Conservation (phyloP, 768 basidiomycete species). For the Rhodosporidiobolus odoratus region DNA sequence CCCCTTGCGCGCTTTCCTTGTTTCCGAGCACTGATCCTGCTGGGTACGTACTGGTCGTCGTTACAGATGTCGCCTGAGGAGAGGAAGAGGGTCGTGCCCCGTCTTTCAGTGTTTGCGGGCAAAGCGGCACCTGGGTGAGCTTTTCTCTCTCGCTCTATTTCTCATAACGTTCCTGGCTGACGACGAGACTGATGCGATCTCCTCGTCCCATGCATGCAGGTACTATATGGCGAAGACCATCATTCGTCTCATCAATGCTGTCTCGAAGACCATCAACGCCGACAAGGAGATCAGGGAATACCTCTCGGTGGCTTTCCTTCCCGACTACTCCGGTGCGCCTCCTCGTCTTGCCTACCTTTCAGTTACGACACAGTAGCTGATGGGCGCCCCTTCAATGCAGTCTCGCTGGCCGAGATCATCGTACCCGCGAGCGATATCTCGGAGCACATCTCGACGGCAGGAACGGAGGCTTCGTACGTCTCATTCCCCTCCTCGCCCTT, state of each 20-base stretch:
- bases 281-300: constrained; percentile 79
- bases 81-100: constrained; percentile 70
- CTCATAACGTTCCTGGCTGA: neutral
- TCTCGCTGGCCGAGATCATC: constrained; percentile 45
- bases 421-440: constrained; percentile 78
- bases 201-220: too few relatives aligned
- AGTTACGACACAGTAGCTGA: neutral
- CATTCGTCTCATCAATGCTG: constrained; percentile 73
- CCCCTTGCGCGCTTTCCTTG: neutral
- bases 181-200: constrained; percentile 49
- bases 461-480: constrained; percentile 45
- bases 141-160: neutral
- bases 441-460: constrained; percentile 91
- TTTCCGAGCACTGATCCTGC: constrained; percentile 55
- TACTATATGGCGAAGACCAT: constrained; percentile 92
- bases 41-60: constrained; percentile 55
- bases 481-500: constrained; percentile 58
- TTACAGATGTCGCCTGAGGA: constrained; percentile 62
- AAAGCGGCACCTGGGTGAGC: constrained; percentile 78
- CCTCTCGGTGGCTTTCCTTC: constrained; percentile 86
- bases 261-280: constrained; percentile 67
- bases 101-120: constrained; percentile 91
- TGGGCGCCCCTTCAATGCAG: neutral
- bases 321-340: constrained; percentile 69
- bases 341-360: constrained; percentile 43